phyloP scores from a whole-genome alignment of 352 stramenopile genomes.

The Phytopythium delawarense region DNA sequence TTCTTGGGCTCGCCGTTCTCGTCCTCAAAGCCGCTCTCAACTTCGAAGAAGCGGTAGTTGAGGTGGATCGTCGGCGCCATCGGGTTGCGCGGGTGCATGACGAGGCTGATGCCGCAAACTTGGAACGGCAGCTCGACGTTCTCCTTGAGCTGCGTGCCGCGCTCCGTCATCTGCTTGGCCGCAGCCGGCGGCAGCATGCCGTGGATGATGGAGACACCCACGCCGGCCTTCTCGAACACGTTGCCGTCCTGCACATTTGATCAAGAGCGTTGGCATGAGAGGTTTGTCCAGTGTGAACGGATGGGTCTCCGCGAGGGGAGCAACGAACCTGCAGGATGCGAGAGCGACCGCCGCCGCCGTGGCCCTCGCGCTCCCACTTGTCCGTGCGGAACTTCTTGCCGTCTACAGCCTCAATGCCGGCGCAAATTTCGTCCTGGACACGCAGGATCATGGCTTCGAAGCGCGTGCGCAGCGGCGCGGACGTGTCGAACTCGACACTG shows the following conservation, averaged over 20 bases:
- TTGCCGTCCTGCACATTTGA: constrained; percentile 62
- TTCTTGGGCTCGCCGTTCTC: constrained; percentile 79
- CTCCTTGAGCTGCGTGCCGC: constrained; percentile 70
- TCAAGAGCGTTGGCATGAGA: neutral
- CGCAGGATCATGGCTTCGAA: constrained; percentile 81
- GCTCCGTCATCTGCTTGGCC: constrained; percentile 73
- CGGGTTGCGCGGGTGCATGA: constrained; percentile 95
- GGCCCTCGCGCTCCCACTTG: constrained; percentile 92
- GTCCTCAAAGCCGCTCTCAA: constrained; percentile 67
- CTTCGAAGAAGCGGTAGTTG: constrained; percentile 99
- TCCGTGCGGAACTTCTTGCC: constrained; percentile 94
- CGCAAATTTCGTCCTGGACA: constrained; percentile 85
- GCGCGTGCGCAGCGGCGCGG: constrained; percentile 59
- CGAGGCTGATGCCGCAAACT: constrained; percentile 92
- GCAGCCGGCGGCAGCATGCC: constrained; percentile 90
- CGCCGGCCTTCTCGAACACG: constrained; percentile 98
- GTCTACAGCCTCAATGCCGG: constrained; percentile 89
- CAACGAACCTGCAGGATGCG: constrained; percentile 79
- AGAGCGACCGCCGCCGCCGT: constrained; percentile 94
- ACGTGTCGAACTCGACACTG: constrained; percentile 75
- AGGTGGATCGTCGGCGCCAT: constrained; percentile 97
- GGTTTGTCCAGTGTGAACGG: too few species aligned
- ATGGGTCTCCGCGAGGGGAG: neutral
- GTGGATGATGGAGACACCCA: constrained; percentile 97
- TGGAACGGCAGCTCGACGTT: constrained; percentile 92